Conservation (phyloP, 495 filamentous ascomycete genomes). For the Neurospora intermedia region DNA sequence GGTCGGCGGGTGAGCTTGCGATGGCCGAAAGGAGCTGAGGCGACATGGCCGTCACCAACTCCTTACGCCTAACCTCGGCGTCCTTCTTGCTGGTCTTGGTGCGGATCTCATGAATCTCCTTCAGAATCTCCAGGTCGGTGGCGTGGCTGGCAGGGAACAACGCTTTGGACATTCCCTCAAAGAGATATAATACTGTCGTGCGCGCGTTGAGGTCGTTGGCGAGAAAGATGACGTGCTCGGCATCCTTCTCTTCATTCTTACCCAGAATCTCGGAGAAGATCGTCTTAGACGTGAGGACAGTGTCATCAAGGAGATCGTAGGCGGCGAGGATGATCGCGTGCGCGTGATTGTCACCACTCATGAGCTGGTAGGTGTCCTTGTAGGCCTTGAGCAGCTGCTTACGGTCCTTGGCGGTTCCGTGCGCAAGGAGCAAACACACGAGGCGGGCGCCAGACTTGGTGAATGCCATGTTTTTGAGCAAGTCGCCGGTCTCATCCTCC, state of each 20-base stretch:
- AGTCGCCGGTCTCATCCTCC: slow-evolving; percentile 76
- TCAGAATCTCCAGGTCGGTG: slow-evolving; percentile 51
- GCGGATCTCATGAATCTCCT: slow-evolving; percentile 65
- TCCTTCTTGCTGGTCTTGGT: slow-evolving; percentile 86
- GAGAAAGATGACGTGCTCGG: slow-evolving; percentile 50
- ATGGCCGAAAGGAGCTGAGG: slow-evolving; percentile 61
- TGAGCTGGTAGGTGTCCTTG: slow-evolving; percentile 71
- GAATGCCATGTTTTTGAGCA: slow-evolving; percentile 91
- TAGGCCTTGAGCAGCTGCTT: slow-evolving; percentile 77
- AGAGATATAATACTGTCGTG: slow-evolving; percentile 72
- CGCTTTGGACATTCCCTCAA: slow-evolving; percentile 59
- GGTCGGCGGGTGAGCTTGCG: slow-evolving; percentile 48
- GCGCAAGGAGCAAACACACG: slow-evolving; percentile 68
- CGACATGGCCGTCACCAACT: slow-evolving; percentile 60
- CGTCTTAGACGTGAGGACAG: slow-evolving; percentile 71
- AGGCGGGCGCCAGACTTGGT: slow-evolving; percentile 78
- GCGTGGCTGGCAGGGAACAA: slow-evolving; percentile 52
- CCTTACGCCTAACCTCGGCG: slow-evolving; percentile 57
- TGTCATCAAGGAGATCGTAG: slow-evolving; percentile 89
- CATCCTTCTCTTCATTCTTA: slow-evolving; percentile 42
- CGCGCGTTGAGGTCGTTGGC: slow-evolving; percentile 63
- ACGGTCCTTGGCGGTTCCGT: slow-evolving; percentile 84
- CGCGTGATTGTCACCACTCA: slow-evolving; percentile 67
- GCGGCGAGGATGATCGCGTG: slow-evolving; percentile 75
- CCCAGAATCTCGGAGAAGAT: slow-evolving; percentile 75